Evolutionary conservation across 768 basidiomycete genomes (phyloP).

Genomic region (Suillus brevipes): DNA sequence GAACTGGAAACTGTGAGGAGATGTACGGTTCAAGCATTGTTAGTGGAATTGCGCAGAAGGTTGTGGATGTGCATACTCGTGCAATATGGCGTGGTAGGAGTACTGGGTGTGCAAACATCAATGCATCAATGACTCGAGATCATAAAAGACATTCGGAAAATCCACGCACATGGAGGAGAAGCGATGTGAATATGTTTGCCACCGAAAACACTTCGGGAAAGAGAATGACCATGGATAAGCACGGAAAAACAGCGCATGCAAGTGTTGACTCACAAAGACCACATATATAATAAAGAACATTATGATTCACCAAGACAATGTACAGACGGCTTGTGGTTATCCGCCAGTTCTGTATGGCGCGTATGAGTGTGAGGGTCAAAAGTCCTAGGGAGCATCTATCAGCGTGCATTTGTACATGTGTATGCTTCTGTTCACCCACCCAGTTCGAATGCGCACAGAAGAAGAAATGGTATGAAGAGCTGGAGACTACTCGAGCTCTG

Average conservation of each 20-base stretch:
- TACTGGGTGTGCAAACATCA: not conserved
- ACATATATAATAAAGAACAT: not conserved
- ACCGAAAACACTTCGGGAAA: not conserved
- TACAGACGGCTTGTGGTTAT: not conserved
- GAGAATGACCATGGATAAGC: not conserved
- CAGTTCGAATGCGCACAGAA: not conserved
- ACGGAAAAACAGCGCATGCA: not conserved
- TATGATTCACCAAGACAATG: not conserved
- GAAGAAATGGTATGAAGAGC: not conserved
- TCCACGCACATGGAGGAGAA: not conserved
- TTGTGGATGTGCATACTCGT: not conserved
- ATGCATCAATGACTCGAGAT: not conserved
- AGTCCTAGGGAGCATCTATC: not conserved
- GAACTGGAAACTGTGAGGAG: not conserved
- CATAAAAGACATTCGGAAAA: not conserved
- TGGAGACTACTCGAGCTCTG: not conserved
- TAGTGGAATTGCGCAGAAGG: not conserved
- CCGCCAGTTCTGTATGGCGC: not conserved
- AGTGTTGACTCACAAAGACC: not conserved
- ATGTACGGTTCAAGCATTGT: not conserved
- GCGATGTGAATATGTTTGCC: not conserved
- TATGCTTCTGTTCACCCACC: not conserved
- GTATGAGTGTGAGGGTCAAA: not conserved
- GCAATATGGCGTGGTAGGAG: not conserved
- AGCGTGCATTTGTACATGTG: not conserved